phyloP scores from a whole-genome alignment of 2,329 filamentous ascomycete genomes.

The Botryotinia narcissicola region DNA sequence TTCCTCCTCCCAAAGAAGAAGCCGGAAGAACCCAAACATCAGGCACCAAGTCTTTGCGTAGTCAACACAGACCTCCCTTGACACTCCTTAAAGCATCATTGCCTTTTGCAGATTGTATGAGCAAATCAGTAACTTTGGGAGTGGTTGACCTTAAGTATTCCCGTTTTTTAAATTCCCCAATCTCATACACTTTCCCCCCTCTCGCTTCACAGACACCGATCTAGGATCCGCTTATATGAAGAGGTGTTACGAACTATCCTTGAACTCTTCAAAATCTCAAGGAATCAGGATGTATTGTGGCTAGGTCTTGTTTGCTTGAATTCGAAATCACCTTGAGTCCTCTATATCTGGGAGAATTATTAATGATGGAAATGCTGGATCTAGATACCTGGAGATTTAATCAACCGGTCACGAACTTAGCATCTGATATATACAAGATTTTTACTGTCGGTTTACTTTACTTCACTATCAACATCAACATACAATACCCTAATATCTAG shows the following conservation, averaged over 20 bases:
- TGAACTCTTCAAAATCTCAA: background rate
- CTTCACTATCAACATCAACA: background rate
- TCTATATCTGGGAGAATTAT: background rate
- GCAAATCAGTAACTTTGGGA: too few species aligned
- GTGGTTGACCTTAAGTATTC: too few species aligned
- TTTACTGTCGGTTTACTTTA: accelerated
- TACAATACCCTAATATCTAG: background rate
- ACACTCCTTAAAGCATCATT: too few species aligned
- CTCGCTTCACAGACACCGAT: background rate
- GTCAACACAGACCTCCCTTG: too few species aligned
- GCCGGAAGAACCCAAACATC: too few species aligned
- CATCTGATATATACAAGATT: background rate
- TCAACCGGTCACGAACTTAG: accelerated
- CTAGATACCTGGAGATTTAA: background rate
- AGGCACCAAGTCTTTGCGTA: too few species aligned
- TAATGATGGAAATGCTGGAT: background rate
- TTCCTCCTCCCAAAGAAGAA: too few species aligned
- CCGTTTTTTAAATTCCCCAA: background rate
- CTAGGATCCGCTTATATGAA: background rate
- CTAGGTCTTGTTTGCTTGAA: background rate
- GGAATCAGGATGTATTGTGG: too few species aligned
- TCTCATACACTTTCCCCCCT: background rate
- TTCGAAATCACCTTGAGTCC: background rate
- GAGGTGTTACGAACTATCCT: background rate
- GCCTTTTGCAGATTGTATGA: too few species aligned